These are phyloP conservation scores for Perilla frutescens DNA, from an alignment of 257 asterid species.

Conservation along the genomic window DNA sequence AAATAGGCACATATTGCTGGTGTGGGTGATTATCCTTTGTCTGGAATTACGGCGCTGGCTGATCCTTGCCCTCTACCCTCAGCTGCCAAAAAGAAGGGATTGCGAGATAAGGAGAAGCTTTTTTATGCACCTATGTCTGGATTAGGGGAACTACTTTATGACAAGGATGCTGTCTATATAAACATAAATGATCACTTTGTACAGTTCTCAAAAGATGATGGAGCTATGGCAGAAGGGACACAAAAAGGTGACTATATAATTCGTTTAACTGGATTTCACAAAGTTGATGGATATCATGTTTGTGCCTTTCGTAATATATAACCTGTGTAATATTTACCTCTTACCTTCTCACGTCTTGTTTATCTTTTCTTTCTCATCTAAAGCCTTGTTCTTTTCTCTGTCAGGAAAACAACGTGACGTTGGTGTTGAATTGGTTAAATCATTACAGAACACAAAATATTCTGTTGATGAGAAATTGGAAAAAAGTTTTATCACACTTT, in stretches of 20 bases:
- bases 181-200: conserved; percentile 89
- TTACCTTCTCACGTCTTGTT: not conserved
- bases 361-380: conserved; percentile 22
- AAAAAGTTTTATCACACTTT: conserved; percentile 69
- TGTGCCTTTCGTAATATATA: not conserved
- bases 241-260: conserved; percentile 54
- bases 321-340: conserved; percentile 2
- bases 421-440: conserved; percentile 85
- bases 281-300: conserved; percentile 3
- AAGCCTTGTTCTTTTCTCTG: conserved; percentile 24
- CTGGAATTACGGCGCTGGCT: conserved; percentile 67
- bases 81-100: conserved; percentile 95
- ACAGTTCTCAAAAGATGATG: conserved; percentile 80
- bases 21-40: conserved; percentile 84
- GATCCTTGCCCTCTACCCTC: conserved; percentile 99
- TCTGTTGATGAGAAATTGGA: conserved; percentile 85
- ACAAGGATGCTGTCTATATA: conserved; percentile 97
- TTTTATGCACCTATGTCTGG: conserved; percentile 99
- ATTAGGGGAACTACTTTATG: conserved; percentile 93
- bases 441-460: conserved; percentile 80
- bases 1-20: conserved; percentile 96
- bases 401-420: conserved; percentile 84
- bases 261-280: conserved; percentile 1
- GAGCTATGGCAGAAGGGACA: conserved; percentile 44
- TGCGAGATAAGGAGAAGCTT: conserved; percentile 94